A percentile compares a stretch with the other conserved stretches of the same genome.
phyloP scores from a whole-genome alignment of 768 basidiomycete species.

The Boletus rufocinnamomeus region DNA sequence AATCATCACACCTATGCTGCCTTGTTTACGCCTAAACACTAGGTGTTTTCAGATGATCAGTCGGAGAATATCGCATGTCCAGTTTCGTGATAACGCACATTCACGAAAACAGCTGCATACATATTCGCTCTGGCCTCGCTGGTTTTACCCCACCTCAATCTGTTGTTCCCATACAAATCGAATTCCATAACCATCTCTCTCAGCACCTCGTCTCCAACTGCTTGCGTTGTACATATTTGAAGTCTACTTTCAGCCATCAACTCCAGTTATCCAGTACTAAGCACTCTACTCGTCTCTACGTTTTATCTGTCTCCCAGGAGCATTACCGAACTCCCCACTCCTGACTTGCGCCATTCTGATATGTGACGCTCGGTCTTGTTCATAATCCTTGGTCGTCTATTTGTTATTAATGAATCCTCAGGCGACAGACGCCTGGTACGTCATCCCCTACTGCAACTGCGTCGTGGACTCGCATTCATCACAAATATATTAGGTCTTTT shows the following conservation, averaged over 20 bases:
- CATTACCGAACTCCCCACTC: conserved; percentile 1
- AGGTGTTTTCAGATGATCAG: not conserved
- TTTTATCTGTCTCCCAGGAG: not conserved
- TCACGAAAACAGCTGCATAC: not conserved
- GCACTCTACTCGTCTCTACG: not conserved
- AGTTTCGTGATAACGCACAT: not conserved
- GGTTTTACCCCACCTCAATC: not conserved
- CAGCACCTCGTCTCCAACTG: not conserved
- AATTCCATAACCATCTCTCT: not conserved
- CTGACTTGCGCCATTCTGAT: not conserved
- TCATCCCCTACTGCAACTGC: not conserved
- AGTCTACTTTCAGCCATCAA: not conserved
- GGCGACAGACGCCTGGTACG: conserved; percentile 13
- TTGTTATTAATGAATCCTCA: conserved; percentile 2
- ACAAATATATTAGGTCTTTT: not conserved
- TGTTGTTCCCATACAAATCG: not conserved
- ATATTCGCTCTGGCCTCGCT: not conserved
- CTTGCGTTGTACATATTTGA: conserved; percentile 12
- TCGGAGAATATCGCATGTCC: not conserved
- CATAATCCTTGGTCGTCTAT: conserved; percentile 1
- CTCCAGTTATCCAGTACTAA: not conserved
- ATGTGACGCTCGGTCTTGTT: not conserved
- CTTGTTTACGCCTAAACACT: not conserved
- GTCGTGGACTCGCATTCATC: conserved; percentile 6
- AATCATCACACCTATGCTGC: not conserved